A percentile compares a stretch with the other conserved stretches of the same genome.
phyloP scores from a whole-genome alignment of 2,329 filamentous ascomycete species.

The Ilyonectria robusta region DNA sequence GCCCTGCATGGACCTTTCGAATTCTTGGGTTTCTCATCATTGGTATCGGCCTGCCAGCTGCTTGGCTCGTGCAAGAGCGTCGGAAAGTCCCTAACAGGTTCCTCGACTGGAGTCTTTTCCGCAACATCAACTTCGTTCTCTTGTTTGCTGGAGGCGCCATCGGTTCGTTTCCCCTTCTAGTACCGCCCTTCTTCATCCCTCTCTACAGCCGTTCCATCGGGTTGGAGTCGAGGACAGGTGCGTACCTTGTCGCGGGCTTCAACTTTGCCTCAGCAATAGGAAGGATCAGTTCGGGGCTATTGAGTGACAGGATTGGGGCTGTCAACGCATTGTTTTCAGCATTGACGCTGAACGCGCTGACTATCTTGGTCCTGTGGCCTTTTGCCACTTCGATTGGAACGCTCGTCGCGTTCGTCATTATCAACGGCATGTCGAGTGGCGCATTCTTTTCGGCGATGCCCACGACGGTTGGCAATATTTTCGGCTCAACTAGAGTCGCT shows the following conservation, averaged over 20 bases:
- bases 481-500: constrained; percentile 66
- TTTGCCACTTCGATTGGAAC: constrained; percentile 65
- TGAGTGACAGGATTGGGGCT: constrained; percentile 66
- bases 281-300: constrained; percentile 64
- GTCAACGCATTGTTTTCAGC: constrained; percentile 67
- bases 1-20: constrained; percentile 63
- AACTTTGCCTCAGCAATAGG: constrained; percentile 71
- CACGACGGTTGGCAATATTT: constrained; percentile 70
- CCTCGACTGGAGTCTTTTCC: constrained; percentile 66
- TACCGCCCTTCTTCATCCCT: constrained; percentile 72
- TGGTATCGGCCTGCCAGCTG: constrained; percentile 66
- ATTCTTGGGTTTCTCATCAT: constrained; percentile 65
- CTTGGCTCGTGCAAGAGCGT: constrained; percentile 64
- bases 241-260: constrained; percentile 70
- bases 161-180: constrained; percentile 70
- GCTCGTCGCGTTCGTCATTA: constrained; percentile 66
- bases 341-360: constrained; percentile 65
- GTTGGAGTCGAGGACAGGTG: constrained; percentile 63
- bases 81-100: constrained; percentile 53
- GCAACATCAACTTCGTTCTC: constrained; percentile 62
- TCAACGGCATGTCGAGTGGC: constrained; percentile 72
- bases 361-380: constrained; percentile 72
- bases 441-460: constrained; percentile 74
- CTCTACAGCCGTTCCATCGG: constrained; percentile 67
- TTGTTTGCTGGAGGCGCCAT: constrained; percentile 67